Evolutionary conservation across 2,329 filamentous ascomycete species (phyloP).

Genomic region (Pseudogymnoascus pannorum): DNA sequence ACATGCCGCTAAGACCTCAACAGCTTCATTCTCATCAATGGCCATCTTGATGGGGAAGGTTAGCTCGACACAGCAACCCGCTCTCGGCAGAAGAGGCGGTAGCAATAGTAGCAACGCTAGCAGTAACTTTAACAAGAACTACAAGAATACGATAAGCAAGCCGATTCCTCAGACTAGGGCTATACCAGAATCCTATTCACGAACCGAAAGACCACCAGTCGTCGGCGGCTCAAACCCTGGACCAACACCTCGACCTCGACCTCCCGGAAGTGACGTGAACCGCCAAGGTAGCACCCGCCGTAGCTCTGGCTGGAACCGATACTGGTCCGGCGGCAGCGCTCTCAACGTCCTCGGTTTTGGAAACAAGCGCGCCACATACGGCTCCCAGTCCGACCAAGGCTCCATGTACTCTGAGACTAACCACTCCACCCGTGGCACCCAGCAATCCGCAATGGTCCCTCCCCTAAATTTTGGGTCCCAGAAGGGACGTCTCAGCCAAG

Average conservation of each 20-base stretch:
- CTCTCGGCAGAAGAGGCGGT: conserved; percentile 41
- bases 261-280: conserved; percentile 14
- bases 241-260: conserved; percentile 19
- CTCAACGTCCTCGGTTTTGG: conserved; percentile 58
- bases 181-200: not conserved
- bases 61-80: conserved; percentile 34
- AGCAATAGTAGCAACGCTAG: conserved; percentile 52
- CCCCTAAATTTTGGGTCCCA: conserved; percentile 55
- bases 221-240: conserved; percentile 32
- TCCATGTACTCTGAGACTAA: conserved; percentile 46
- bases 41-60: conserved; percentile 60
- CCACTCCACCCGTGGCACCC: conserved; percentile 42
- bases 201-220: conserved; percentile 10
- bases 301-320: conserved; percentile 70
- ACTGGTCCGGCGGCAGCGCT: conserved; percentile 68
- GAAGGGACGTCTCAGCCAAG: conserved; percentile 53
- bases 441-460: conserved; percentile 63
- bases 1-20: conserved; percentile 46
- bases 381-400: conserved; percentile 40
- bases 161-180: conserved; percentile 43
- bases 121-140: conserved; percentile 54
- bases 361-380: conserved; percentile 35
- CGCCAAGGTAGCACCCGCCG: conserved; percentile 38
- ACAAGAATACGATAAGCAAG: conserved; percentile 54
- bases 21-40: conserved; percentile 55